A percentile compares a stretch with the other conserved stretches of the same genome.
phyloP scores from a whole-genome alignment of 805 yeast species.

The Yarrowia yakushimensis region DNA sequence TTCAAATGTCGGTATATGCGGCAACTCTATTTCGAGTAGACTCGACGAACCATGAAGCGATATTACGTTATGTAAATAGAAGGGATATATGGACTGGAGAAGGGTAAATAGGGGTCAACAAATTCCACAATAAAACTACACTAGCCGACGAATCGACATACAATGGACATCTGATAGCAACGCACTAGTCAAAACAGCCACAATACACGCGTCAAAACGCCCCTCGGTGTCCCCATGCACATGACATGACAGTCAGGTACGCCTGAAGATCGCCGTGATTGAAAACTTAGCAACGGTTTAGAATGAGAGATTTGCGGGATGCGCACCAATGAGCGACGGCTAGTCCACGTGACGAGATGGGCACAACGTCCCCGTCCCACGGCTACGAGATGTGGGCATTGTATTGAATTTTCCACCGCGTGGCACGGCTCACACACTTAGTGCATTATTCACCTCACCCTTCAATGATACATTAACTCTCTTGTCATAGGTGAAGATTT shows the following conservation, averaged over 20 bases:
- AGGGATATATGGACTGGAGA: background rate
- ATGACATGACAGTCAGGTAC: slow-evolving; percentile 21
- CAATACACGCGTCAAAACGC: background rate
- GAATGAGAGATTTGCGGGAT: background rate
- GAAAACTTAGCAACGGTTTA: background rate
- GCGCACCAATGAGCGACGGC: background rate
- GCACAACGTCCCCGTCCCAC: too few species aligned
- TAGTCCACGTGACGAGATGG: background rate
- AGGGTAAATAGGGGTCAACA: background rate
- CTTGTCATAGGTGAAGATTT: slow-evolving; percentile 11
- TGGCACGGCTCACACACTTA: background rate
- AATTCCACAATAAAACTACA: background rate
- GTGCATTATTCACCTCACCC: background rate
- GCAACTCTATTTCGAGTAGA: background rate
- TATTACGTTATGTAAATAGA: background rate
- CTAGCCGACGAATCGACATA: too few species aligned
- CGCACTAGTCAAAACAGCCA: background rate
- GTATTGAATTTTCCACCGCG: too few species aligned
- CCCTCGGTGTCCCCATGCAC: background rate
- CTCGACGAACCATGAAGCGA: background rate
- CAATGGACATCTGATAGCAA: background rate
- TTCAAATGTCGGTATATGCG: background rate
- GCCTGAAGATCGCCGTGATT: background rate
- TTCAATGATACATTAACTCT: background rate
- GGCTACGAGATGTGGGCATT: too few species aligned